These are phyloP conservation scores for Leptodontidium sp. DNA, from an alignment of 2,329 filamentous ascomycete genomes.

Conservation along the genomic window DNA sequence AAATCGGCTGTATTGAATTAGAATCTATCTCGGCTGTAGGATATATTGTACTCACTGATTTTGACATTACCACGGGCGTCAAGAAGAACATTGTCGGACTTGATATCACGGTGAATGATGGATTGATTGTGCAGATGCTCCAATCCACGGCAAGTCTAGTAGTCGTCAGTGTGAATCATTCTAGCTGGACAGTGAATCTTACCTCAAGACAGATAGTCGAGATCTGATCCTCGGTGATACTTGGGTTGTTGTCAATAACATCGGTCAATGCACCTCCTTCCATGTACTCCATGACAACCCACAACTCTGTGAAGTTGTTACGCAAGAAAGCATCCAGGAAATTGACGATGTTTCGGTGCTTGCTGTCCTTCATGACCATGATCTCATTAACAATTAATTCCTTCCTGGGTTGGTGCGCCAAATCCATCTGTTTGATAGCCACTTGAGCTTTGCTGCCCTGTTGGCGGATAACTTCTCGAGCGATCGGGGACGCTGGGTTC, in stretches of 20 bases:
- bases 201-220: constrained; percentile 97
- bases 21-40: constrained; percentile 30
- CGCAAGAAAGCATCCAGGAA: constrained; percentile 96
- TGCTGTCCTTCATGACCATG: constrained; percentile 99
- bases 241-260: constrained; percentile 96
- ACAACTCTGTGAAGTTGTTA: constrained; percentile 94
- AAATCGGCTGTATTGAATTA: constrained; percentile 81
- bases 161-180: constrained; percentile 25
- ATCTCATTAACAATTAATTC: constrained; percentile 99
- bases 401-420: constrained; percentile 95
- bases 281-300: constrained; percentile 99
- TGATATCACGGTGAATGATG: constrained; percentile 99
- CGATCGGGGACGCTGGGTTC: constrained; percentile 80
- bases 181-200: constrained; percentile 46
- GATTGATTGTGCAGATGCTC: constrained; percentile 94
- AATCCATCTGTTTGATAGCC: constrained; percentile 99
- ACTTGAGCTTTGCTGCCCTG: constrained; percentile 88
- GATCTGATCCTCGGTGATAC: constrained; percentile 96
- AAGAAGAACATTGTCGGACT: constrained; percentile 97
- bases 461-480: constrained; percentile 78
- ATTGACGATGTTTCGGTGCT: constrained; percentile 98
- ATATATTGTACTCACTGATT: constrained; percentile 74
- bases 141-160: constrained; percentile 90
- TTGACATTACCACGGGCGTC: constrained; percentile 96
- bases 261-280: constrained; percentile 97